Evolutionary conservation across 2,329 filamentous ascomycete species (phyloP).

Genomic region (Aspergillus bombycis): DNA sequence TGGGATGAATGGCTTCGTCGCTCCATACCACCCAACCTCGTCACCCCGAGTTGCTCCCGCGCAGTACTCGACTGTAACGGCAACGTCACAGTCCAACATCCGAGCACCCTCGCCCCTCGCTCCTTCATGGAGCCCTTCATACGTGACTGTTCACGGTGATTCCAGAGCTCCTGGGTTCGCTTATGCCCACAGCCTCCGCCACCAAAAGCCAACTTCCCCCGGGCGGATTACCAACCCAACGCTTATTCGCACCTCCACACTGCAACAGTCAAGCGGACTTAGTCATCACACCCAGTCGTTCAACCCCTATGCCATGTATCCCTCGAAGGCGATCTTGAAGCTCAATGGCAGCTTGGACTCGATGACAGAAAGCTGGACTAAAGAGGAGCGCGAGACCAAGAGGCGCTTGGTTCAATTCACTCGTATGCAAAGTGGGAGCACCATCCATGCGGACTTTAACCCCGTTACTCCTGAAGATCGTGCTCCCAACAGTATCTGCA

Average conservation of each 20-base stretch:
- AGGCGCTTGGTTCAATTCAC: conserved; percentile 87
- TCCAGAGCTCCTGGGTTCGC: conserved; percentile 49
- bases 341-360: conserved; percentile 81
- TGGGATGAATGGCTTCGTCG: conserved; percentile 43
- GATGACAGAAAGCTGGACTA: conserved; percentile 83
- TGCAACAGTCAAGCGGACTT: conserved; percentile 58
- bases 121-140: conserved; percentile 52
- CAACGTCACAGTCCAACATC: conserved; percentile 46
- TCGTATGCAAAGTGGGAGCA: conserved; percentile 78
- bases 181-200: conserved; percentile 39
- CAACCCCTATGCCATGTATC: conserved; percentile 79
- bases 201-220: conserved; percentile 50
- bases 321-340: conserved; percentile 81
- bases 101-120: conserved; percentile 54
- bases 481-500: conserved; percentile 81
- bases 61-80: conserved; percentile 46
- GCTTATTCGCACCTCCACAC: conserved; percentile 68
- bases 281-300: conserved; percentile 60
- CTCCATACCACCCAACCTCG: conserved; percentile 39
- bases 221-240: conserved; percentile 56
- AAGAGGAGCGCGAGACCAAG: conserved; percentile 77
- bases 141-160: conserved; percentile 49
- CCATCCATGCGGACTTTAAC: conserved; percentile 78
- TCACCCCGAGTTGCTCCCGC: conserved; percentile 47
- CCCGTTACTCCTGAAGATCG: conserved; percentile 78